A percentile compares a stretch with the other conserved stretches of the same genome.
Evolutionary conservation across 176 grass and related monocot genomes (phyloP).

Genomic region (sorghum (Sorghum bicolor)): DNA sequence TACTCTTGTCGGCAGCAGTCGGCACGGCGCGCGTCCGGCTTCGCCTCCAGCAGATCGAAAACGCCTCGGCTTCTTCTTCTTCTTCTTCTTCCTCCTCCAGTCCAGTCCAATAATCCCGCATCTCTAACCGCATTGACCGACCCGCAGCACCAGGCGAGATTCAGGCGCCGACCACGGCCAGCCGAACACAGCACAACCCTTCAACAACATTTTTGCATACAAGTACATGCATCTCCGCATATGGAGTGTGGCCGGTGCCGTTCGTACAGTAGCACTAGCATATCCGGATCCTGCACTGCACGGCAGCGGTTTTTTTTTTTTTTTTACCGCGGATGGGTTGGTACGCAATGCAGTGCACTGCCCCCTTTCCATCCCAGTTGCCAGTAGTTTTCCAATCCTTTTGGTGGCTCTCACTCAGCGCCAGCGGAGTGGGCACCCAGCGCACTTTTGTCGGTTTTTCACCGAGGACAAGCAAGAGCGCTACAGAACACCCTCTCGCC

Average conservation of each 20-base stretch:
- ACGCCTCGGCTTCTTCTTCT: neutral
- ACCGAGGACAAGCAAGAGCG: neutral
- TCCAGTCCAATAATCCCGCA: neutral
- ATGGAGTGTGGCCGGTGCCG: neutral
- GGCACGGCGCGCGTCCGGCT: neutral
- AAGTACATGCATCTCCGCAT: neutral
- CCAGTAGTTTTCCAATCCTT: neutral
- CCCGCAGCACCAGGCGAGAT: neutral
- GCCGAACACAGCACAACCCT: neutral
- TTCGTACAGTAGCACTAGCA: neutral
- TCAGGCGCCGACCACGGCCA: neutral
- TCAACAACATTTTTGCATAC: neutral
- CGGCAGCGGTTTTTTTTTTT: neutral
- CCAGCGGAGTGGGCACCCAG: neutral
- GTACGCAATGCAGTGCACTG: neutral
- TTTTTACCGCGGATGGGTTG: slow-evolving; percentile 11
- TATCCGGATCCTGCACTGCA: neutral
- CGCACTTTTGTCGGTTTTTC: slow-evolving; percentile 2
- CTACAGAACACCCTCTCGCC: no score
- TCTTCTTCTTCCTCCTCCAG: neutral
- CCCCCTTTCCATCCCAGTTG: neutral
- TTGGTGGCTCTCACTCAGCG: neutral
- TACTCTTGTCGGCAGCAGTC: slow-evolving; percentile 9
- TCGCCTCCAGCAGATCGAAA: neutral
- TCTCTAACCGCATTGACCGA: neutral